phyloP scores from a whole-genome alignment of 1,139 yeast genomes.

The Kluyveromyces sp. region DNA sequence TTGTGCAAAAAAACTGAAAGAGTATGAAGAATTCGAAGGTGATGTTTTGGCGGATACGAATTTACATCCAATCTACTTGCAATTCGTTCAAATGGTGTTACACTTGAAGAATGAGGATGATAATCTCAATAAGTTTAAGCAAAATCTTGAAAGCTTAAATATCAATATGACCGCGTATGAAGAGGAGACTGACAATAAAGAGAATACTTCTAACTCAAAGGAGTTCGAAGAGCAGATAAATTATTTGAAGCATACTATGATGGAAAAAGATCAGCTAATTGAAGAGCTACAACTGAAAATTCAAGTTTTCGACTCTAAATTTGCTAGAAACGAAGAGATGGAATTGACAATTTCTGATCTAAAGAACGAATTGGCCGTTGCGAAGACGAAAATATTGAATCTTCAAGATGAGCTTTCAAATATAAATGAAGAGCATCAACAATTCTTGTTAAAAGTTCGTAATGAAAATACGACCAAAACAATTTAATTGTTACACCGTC shows the following conservation, averaged over 20 bases:
- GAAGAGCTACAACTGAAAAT: constrained; percentile 1
- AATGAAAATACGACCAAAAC: neutral
- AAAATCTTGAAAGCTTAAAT: no score
- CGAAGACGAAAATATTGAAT: neutral
- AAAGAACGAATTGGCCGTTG: constrained; percentile 1
- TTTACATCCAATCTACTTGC: neutral
- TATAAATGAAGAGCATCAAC: neutral
- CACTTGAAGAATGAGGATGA: neutral
- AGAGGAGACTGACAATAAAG: neutral
- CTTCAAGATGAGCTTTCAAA: neutral
- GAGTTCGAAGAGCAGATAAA: neutral
- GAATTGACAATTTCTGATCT: neutral
- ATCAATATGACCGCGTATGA: neutral
- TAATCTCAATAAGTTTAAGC: neutral
- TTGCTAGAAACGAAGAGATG: neutral
- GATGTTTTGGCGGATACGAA: neutral
- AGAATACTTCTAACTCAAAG: neutral
- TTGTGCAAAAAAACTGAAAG: neutral
- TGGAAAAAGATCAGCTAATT: neutral
- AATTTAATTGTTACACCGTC: constrained; percentile 4
- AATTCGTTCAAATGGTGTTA: neutral
- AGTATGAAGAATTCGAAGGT: neutral
- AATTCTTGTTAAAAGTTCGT: neutral
- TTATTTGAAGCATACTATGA: neutral
- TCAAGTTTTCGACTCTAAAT: neutral